Conservation (phyloP, 2,329 filamentous ascomycete genomes). For the Purpureocillium lavendulum region DNA sequence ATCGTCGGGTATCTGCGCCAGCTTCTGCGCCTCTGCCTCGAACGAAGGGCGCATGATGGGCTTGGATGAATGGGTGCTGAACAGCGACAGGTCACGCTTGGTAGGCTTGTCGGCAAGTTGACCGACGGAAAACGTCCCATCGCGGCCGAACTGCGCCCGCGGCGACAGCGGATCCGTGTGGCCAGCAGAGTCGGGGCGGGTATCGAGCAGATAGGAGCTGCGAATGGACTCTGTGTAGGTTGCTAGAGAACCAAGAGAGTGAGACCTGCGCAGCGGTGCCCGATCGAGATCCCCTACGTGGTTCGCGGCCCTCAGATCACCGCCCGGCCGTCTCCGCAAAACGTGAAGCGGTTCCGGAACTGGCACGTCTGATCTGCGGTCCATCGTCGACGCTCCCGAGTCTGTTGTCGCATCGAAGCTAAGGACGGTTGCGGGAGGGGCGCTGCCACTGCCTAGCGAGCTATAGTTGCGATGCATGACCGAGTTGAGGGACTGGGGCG, state of each 20-base stretch:
- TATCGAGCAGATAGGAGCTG: conserved; percentile 46
- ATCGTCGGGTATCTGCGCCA: conserved; percentile 84
- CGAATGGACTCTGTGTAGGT: conserved; percentile 52
- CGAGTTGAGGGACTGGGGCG: conserved; percentile 41
- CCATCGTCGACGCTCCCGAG: conserved; percentile 42
- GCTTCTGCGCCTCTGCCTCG: conserved; percentile 76
- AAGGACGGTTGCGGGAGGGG: conserved; percentile 39
- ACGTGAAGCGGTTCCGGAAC: conserved; percentile 49
- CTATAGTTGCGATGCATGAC: conserved; percentile 46
- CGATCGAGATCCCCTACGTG: conserved; percentile 55
- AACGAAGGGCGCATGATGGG: conserved; percentile 67
- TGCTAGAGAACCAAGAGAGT: conserved; percentile 51
- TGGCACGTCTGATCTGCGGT: conserved; percentile 26
- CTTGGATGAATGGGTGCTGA: conserved; percentile 55
- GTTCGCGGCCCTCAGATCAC: conserved; percentile 61
- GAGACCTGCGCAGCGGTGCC: conserved; percentile 40
- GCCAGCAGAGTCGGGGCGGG: conserved; percentile 18
- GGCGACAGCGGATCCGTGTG: conserved; percentile 12
- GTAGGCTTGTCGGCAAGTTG: conserved; percentile 43
- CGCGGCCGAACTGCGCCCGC: conserved; percentile 19
- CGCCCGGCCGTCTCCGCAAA: conserved; percentile 65
- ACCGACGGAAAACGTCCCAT: conserved; percentile 48
- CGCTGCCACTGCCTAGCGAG: conserved; percentile 51
- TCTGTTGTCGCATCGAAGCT: conserved; percentile 55
- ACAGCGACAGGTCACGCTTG: conserved; percentile 42